Evolutionary conservation across 176 grass and related monocot genomes (phyloP), one percentile per base, ranked within the genome.

Genomic region (Pontederia crassipes): DNA sequence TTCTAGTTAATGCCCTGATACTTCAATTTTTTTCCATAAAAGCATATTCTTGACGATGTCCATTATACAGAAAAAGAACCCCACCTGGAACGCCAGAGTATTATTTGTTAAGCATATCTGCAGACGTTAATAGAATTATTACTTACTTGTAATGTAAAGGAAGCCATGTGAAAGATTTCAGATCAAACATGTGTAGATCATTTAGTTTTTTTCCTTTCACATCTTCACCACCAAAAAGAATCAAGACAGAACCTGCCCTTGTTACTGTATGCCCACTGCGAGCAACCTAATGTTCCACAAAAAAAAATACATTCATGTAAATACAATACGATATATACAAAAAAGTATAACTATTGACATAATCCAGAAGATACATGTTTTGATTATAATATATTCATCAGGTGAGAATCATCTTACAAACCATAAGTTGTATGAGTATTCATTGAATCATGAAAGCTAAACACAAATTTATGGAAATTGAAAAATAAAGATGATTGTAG

Each of bases 171-270:
- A 80, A 85, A 63, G 93, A 88, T 60, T 97, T 92, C 74, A 97
- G 72, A 85, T 97, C 84, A 57, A 97, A 85, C 93, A 97, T 97
- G 72, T 91, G 88, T 75, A 97, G 93, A 59, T 92, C 93, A 68
- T 97, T 89, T 24, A 97, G 49, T 83, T 97, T 97, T 80, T 82
- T 91, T 55, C 93, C 81, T 82, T 83, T 97, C 28, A 70, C 72
- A 62, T 83, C 85, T 68, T 97, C 93, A 10, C 93, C 93, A 29
- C 93, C 93, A 58, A 97, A 97, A 15, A 97, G 85, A 66, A 97
- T 85, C 66, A 97, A 79, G 74, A 78, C 76, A 67, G 83, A 74
- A 73, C 93, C 93, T 64, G 93, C 87, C 79, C 84, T 88, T 52
- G 76, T 82, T 32, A 97, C 81, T 12, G 93, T 88, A 80, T 97